These are phyloP conservation scores for Eragrostis tef DNA, from an alignment of 202 grass and related monocot genomes.

Conservation along the genomic window DNA sequence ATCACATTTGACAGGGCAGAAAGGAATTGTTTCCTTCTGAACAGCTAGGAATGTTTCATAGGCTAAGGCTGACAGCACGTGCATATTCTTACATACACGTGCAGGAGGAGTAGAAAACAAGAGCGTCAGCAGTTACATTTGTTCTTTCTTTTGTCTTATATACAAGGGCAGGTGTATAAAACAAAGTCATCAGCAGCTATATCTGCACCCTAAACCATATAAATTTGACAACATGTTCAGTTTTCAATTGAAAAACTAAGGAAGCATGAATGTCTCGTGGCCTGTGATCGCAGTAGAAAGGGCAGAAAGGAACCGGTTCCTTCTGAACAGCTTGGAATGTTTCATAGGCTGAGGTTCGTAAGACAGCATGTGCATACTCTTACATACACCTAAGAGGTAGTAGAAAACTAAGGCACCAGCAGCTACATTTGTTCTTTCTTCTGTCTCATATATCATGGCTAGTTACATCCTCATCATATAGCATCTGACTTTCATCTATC, in stretches of 20 bases:
- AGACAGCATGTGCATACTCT: background rate
- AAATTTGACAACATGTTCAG: background rate
- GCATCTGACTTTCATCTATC: constrained; percentile 10
- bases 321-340: constrained; percentile 22
- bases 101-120: constrained; percentile 10
- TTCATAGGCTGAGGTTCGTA: background rate
- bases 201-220: too few species aligned
- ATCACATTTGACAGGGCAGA: background rate
- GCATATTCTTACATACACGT: constrained; percentile 6
- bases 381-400: background rate
- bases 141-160: background rate
- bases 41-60: constrained; percentile 16
- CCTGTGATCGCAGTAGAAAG: background rate
- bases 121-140: constrained; percentile 8
- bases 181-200: too few species aligned
- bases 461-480: background rate
- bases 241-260: background rate
- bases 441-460: background rate
- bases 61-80: background rate
- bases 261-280: background rate
- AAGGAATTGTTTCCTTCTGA: background rate
- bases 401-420: constrained; percentile 6
- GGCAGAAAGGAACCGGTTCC: background rate
- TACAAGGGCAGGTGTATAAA: background rate
- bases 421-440: constrained; percentile 27